Percentiles rank a stretch among this genome's conserved stretches.
Evolutionary conservation across 1,139 yeast genomes (phyloP).

Genomic region (Nakaseomyces delphensis): DNA sequence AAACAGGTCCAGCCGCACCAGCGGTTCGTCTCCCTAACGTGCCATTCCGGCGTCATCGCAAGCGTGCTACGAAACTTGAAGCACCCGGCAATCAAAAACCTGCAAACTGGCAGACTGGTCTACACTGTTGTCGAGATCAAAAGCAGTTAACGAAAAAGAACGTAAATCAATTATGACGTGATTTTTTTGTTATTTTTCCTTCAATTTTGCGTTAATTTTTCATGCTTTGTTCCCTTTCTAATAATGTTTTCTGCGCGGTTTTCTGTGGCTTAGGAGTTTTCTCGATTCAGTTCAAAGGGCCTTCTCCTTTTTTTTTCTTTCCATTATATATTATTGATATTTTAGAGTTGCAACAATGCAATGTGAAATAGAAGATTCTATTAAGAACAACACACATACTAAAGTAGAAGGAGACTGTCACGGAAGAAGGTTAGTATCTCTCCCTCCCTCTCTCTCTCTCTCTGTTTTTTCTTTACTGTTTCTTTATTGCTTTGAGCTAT

Average conservation of each 20-base stretch:
- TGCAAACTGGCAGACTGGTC: slow-evolving; percentile 56
- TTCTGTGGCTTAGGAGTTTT: neutral
- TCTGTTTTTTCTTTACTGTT: no score
- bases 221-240: neutral
- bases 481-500: no score
- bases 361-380: neutral
- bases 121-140: slow-evolving; percentile 43
- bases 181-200: neutral
- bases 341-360: no score
- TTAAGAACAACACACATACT: no score
- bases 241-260: neutral
- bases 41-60: slow-evolving; percentile 56
- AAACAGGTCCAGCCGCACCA: slow-evolving; percentile 27
- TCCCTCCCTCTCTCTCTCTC: no score
- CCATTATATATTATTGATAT: no score
- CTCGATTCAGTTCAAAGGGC: neutral
- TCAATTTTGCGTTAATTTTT: neutral
- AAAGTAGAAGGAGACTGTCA: no score
- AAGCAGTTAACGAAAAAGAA: no score
- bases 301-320: neutral
- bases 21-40: slow-evolving; percentile 42
- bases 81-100: slow-evolving; percentile 43
- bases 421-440: no score
- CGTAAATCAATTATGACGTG: slow-evolving; percentile 1
- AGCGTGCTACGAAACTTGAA: slow-evolving; percentile 43